A percentile compares a stretch with the other conserved stretches of the same genome.
Evolutionary conservation across 805 yeast genomes (phyloP).

Genomic region (Alloascoidea hylecoeti): DNA sequence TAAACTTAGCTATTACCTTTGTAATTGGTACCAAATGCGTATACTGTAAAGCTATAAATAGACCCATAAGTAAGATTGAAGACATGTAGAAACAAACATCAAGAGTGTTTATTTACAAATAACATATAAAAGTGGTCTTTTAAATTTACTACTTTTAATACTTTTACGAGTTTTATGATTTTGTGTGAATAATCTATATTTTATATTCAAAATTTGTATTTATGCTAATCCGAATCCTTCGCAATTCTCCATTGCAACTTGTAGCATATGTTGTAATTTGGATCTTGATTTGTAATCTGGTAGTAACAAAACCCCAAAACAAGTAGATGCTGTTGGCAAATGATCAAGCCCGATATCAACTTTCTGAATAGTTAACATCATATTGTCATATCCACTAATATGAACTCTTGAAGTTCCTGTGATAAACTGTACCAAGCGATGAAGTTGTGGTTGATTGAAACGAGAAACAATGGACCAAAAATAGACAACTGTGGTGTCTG

Average conservation of each 20-base stretch:
- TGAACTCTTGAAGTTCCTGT: slow-evolving; percentile 37
- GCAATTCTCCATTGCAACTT: slow-evolving; percentile 13
- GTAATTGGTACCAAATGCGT: too few species aligned
- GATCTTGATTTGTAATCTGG: slow-evolving; percentile 28
- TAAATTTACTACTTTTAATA: too few species aligned
- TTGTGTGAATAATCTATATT: too few species aligned
- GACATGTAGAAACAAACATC: too few species aligned
- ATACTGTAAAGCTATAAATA: too few species aligned
- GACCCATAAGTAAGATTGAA: too few species aligned
- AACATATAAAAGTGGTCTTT: too few species aligned
- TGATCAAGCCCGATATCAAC: slow-evolving; percentile 22
- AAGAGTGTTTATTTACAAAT: too few species aligned
- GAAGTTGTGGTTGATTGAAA: slow-evolving; percentile 22
- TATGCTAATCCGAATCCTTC: slow-evolving; percentile 15
- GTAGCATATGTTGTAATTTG: slow-evolving; percentile 10
- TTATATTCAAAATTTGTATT: too few species aligned
- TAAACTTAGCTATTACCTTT: too few species aligned
- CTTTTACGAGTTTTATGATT: too few species aligned
- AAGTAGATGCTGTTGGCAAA: slow-evolving; percentile 36
- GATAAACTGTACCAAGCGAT: slow-evolving; percentile 29
- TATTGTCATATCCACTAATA: slow-evolving; percentile 25
- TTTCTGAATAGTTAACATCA: slow-evolving; percentile 28
- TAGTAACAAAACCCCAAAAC: slow-evolving; percentile 30
- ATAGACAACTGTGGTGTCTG: slow-evolving; percentile 20
- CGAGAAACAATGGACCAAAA: slow-evolving; percentile 33